These are phyloP conservation scores for Phytophthora ohioensis DNA, from an alignment of 352 stramenopile genomes.

Conservation along the genomic window DNA sequence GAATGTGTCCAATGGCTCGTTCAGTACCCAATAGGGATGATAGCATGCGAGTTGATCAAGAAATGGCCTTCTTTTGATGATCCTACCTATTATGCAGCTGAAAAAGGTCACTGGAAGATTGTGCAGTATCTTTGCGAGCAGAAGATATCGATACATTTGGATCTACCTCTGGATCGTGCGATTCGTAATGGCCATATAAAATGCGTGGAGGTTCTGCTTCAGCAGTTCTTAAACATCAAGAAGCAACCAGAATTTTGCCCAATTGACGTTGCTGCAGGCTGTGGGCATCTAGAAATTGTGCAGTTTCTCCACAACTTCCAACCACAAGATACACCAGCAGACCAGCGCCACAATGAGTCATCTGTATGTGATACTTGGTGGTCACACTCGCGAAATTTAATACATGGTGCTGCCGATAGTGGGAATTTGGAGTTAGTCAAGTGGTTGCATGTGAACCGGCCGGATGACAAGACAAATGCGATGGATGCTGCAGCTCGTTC, in stretches of 20 bases:
- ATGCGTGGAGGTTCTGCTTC: too few relatives aligned
- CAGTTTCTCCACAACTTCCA: too few relatives aligned
- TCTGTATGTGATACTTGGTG: too few relatives aligned
- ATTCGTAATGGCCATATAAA: not conserved
- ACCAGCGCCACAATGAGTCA: too few relatives aligned
- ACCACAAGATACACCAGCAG: too few relatives aligned
- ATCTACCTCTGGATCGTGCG: too few relatives aligned
- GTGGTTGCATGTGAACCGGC: conserved; percentile 7
- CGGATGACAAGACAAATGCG: not conserved
- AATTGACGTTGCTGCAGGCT: conserved; percentile 1
- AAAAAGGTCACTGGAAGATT: not conserved
- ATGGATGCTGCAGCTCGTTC: too few relatives aligned
- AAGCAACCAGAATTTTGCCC: not conserved
- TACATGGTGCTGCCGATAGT: not conserved
- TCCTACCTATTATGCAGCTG: not conserved
- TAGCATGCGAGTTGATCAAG: not conserved
- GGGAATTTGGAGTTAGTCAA: conserved; percentile 2
- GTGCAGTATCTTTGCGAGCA: not conserved
- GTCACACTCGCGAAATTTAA: too few relatives aligned
- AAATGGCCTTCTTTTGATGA: not conserved
- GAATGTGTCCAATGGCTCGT: conserved; percentile 14
- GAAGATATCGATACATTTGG: not conserved
- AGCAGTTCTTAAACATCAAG: too few relatives aligned
- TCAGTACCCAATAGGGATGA: conserved; percentile 3
- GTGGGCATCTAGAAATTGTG: too few relatives aligned